Conservation (phyloP, 1,284 basidiomycete species). For the Coniophora puteana region DNA sequence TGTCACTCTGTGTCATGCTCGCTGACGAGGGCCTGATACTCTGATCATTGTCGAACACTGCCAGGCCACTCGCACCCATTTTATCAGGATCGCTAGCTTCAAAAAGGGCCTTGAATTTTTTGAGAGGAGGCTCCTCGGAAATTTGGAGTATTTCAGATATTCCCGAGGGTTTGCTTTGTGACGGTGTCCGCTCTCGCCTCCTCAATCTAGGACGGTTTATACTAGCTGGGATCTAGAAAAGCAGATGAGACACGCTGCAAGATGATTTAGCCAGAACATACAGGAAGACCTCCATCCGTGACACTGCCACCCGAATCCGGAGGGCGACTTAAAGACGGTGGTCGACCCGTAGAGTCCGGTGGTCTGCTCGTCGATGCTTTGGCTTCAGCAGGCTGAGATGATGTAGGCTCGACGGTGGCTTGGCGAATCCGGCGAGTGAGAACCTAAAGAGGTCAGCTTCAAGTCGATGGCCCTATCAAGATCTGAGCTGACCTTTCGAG, state of each 20-base stretch:
- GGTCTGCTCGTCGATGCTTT: too few relatives aligned
- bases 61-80: constrained; percentile 15
- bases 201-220: constrained; percentile 35
- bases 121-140: constrained; percentile 50
- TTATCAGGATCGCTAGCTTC: constrained; percentile 59
- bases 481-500: too few relatives aligned
- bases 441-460: too few relatives aligned
- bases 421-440: not conserved
- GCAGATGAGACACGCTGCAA: not conserved
- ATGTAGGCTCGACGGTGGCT: too few relatives aligned
- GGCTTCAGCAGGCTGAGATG: too few relatives aligned
- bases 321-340: too few relatives aligned
- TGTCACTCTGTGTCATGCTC: constrained; percentile 34
- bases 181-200: constrained; percentile 31
- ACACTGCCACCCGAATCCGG: too few relatives aligned
- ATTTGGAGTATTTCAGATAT: constrained; percentile 15
- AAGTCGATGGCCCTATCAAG: too few relatives aligned
- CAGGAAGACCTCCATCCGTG: too few relatives aligned
- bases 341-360: too few relatives aligned
- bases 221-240: too few relatives aligned
- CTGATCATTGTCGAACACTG: constrained; percentile 12
- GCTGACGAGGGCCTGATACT: constrained; percentile 10
- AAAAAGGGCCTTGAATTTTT: constrained; percentile 69
- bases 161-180: constrained; percentile 12
- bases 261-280: too few relatives aligned